Conservation (phyloP, 2,329 filamentous ascomycete genomes). For the Ceratocystis huliohia region DNA sequence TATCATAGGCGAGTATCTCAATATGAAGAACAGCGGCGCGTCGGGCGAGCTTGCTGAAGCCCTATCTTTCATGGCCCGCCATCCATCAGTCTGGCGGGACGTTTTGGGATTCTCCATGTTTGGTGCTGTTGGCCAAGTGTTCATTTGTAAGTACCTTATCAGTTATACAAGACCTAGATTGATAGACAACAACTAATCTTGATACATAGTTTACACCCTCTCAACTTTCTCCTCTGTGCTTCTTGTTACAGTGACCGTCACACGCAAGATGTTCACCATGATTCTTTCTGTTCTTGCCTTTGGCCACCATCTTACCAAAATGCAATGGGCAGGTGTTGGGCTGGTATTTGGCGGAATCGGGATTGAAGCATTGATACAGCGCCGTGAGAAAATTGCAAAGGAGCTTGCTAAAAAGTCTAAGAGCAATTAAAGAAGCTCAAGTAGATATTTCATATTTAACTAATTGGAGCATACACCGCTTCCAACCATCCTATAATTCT, state of each 20-base stretch:
- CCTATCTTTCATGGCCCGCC: constrained; percentile 61
- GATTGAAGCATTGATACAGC: constrained; percentile 70
- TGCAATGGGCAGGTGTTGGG: constrained; percentile 87
- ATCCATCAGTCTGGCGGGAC: constrained; percentile 75
- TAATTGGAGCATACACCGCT: too few species aligned
- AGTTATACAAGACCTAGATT: not conserved
- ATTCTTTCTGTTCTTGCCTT: constrained; percentile 90
- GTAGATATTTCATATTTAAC: not conserved
- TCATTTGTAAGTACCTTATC: constrained; percentile 55
- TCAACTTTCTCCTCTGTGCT: constrained; percentile 83
- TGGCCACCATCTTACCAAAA: constrained; percentile 70
- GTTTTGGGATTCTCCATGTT: constrained; percentile 82
- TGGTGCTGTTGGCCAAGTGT: constrained; percentile 87
- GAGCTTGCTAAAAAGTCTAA: constrained; percentile 44
- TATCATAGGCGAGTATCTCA: constrained; percentile 49
- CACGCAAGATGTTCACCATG: constrained; percentile 98
- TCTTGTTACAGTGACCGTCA: constrained; percentile 92
- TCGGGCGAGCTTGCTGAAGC: constrained; percentile 72
- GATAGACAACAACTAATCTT: constrained; percentile 22
- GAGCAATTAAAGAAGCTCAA: not conserved
- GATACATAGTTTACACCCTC: constrained; percentile 62
- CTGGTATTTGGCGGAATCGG: constrained; percentile 94
- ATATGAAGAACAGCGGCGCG: constrained; percentile 50
- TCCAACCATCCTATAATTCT: too few species aligned
- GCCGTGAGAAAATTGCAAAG: constrained; percentile 73